Conservation (phyloP, 2,329 filamentous ascomycete species). For the Fusarium proliferatum region DNA sequence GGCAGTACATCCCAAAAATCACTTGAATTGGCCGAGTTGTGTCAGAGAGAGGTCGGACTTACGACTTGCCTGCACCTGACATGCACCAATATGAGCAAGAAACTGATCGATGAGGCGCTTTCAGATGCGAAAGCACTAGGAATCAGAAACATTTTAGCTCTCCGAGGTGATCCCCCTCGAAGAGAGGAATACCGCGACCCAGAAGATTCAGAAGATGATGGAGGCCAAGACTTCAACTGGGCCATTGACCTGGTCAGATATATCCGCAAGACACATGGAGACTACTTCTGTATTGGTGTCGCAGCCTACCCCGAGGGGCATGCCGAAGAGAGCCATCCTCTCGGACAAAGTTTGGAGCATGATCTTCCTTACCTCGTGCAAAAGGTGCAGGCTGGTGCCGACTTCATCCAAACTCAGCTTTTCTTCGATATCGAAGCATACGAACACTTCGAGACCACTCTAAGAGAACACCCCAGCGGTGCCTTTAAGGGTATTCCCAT, state of each 20-base stretch:
- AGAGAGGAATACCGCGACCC: constrained; percentile 84
- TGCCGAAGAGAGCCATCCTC: constrained; percentile 86
- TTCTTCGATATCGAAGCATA: constrained; percentile 94
- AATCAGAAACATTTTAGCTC: constrained; percentile 91
- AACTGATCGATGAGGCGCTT: constrained; percentile 86
- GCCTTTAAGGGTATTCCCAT: constrained; percentile 89
- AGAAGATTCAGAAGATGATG: constrained; percentile 66
- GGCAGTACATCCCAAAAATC: constrained; percentile 92
- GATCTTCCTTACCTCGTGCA: constrained; percentile 91
- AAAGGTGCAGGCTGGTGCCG: constrained; percentile 90
- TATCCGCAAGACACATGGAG: constrained; percentile 84
- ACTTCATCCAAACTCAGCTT: constrained; percentile 98
- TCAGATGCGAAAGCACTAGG: constrained; percentile 91
- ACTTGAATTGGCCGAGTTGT: constrained; percentile 93
- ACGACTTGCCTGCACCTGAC: constrained; percentile 97
- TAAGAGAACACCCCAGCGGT: constrained; percentile 85
- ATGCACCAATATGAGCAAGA: constrained; percentile 96
- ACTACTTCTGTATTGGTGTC: constrained; percentile 97
- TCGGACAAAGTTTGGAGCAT: constrained; percentile 74
- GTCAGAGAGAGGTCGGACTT: constrained; percentile 88
- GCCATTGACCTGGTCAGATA: constrained; percentile 91
- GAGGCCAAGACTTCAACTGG: constrained; percentile 85
- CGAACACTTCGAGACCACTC: constrained; percentile 77
- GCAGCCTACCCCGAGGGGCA: constrained; percentile 97
- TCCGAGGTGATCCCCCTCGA: constrained; percentile 90